phyloP scores from a whole-genome alignment of 148 eudicot genomes.

The Chenopodium album region DNA sequence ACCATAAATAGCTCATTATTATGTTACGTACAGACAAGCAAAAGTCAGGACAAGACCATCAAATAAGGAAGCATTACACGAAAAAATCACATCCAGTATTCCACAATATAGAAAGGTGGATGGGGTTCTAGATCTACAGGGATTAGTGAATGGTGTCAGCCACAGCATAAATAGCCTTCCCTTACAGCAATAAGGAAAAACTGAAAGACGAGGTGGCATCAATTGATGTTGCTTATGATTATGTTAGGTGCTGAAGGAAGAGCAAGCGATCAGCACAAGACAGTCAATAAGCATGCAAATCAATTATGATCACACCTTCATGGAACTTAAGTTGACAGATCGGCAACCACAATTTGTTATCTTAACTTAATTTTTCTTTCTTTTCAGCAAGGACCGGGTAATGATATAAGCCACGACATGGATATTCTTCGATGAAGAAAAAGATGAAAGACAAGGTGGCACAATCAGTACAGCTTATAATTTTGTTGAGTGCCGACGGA shows the following conservation, averaged over 20 bases:
- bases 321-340: neutral
- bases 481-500: slow-evolving; percentile 28
- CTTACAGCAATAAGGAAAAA: slow-evolving; percentile 13
- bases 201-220: slow-evolving; percentile 28
- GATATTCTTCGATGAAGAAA: slow-evolving; percentile 13
- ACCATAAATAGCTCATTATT: neutral
- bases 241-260: slow-evolving; percentile 17
- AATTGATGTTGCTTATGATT: slow-evolving; percentile 16
- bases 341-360: no score
- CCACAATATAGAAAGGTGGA: neutral
- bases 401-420: slow-evolving; percentile 7
- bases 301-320: neutral
- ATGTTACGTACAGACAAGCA: neutral
- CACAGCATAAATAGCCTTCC: slow-evolving; percentile 24
- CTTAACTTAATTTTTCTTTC: no score
- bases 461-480: slow-evolving; percentile 18
- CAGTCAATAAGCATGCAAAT: slow-evolving; percentile 22
- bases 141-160: slow-evolving; percentile 2
- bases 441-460: slow-evolving; percentile 21
- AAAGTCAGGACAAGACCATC: neutral
- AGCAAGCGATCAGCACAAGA: slow-evolving; percentile 18
- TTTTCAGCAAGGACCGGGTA: neutral
- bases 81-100: neutral
- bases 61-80: neutral
- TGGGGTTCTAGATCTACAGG: neutral